These are phyloP conservation scores for Coriaria nepalensis DNA, from an alignment of 306 rosid genomes.

Conservation along the genomic window DNA sequence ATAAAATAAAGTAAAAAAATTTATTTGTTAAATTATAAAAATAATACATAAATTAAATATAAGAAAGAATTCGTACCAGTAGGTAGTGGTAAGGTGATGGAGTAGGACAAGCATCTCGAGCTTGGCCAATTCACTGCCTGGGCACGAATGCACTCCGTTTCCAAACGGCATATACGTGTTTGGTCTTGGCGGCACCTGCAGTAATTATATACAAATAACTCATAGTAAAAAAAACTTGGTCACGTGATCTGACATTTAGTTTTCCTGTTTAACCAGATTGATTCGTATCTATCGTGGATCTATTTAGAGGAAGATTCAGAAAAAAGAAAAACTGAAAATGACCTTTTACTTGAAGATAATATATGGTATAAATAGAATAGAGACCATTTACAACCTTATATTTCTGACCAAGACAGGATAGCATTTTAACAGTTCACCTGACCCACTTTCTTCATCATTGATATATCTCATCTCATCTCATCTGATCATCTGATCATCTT, in stretches of 20 bases:
- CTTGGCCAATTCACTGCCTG: constrained; percentile 22
- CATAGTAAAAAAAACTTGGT: constrained; percentile 21
- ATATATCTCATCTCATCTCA: no score
- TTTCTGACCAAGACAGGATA: constrained; percentile 5
- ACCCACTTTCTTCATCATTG: no score
- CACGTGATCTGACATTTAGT: constrained; percentile 42
- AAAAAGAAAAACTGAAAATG: constrained; percentile 26
- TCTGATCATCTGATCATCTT: no score
- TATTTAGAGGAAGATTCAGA: constrained; percentile 23
- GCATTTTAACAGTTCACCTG: no score
- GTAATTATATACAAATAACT: no score
- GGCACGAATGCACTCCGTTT: constrained; percentile 18
- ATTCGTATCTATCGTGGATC: neutral
- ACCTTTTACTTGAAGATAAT: constrained; percentile 19
- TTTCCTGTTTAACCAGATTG: constrained; percentile 1
- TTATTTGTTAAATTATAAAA: no score
- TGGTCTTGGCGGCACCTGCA: constrained; percentile 6
- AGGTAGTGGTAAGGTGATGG: constrained; percentile 17
- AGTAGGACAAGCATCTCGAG: constrained; percentile 12
- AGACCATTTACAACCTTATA: constrained; percentile 30
- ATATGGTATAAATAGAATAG: neutral
- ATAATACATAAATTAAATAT: neutral
- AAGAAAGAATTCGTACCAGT: constrained; percentile 8
- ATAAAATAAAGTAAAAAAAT: neutral
- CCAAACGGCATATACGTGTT: constrained; percentile 19